Conservation (phyloP, 163 green algal genomes). For the Chloromonas sp. region DNA sequence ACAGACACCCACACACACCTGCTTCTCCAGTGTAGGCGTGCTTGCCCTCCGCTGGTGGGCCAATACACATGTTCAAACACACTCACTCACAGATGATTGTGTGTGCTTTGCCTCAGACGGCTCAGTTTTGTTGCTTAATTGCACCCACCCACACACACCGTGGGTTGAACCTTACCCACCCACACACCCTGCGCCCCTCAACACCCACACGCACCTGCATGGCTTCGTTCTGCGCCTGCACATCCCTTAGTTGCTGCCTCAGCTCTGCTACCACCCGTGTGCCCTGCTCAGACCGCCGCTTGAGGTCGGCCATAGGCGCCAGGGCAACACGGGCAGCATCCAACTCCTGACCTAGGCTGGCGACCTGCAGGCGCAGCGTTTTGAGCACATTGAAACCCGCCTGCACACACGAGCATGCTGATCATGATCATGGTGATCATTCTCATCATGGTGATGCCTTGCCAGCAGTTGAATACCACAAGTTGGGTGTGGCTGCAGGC, state of each 20-base stretch:
- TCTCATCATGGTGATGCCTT: not conserved
- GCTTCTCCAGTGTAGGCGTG: no score
- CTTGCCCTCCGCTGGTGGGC: no score
- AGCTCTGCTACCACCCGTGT: not conserved
- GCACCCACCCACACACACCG: no score
- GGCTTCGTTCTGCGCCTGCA: not conserved
- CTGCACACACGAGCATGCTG: not conserved
- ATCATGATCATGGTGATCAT: not conserved
- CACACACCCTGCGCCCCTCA: no score
- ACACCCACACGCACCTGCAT: not conserved
- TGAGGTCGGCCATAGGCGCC: not conserved
- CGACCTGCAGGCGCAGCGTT: not conserved
- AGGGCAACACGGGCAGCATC: not conserved
- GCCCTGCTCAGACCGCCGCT: not conserved
- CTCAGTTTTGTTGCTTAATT: no score
- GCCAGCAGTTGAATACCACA: not conserved
- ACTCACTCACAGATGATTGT: no score
- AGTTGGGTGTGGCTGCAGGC: not conserved
- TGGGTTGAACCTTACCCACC: no score
- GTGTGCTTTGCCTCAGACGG: no score
- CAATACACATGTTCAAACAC: no score
- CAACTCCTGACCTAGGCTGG: not conserved
- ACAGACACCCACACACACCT: no score
- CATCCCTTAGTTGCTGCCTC: not conserved
- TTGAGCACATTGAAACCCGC: no score